These are phyloP conservation scores for Aspergillus egyptiacus DNA, from an alignment of 495 filamentous ascomycete species.

Conservation along the genomic window DNA sequence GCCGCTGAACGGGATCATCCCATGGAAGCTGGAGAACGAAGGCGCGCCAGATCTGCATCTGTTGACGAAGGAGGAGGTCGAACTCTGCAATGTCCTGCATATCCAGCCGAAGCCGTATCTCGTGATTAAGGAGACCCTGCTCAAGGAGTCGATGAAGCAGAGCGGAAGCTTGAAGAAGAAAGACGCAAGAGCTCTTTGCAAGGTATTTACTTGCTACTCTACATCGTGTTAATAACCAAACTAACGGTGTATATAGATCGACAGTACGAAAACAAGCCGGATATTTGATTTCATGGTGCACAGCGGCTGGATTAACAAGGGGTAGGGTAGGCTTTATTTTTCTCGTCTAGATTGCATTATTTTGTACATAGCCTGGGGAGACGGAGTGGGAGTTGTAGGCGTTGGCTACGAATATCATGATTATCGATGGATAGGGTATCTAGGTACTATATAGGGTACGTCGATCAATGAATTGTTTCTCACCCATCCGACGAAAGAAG, in stretches of 20 bases:
- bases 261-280: constrained; percentile 57
- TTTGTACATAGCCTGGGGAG: constrained; percentile 2
- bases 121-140: constrained; percentile 81
- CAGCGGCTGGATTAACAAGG: constrained; percentile 84
- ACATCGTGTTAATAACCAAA: not conserved
- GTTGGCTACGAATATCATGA: not conserved
- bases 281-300: constrained; percentile 94
- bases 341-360: constrained; percentile 18
- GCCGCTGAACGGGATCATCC: constrained; percentile 50
- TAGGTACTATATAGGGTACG: too few relatives aligned
- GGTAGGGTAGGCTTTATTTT: constrained; percentile 24
- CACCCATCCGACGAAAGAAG: too few relatives aligned
- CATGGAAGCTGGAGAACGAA: constrained; percentile 66
- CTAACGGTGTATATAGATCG: constrained; percentile 43
- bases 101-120: constrained; percentile 90
- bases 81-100: constrained; percentile 75
- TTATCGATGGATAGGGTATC: not conserved
- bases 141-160: constrained; percentile 83
- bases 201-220: constrained; percentile 34
- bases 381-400: constrained; percentile 4
- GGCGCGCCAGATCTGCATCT: constrained; percentile 77
- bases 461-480: too few relatives aligned
- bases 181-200: constrained; percentile 64
- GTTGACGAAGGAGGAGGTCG: constrained; percentile 73
- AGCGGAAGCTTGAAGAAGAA: constrained; percentile 90